Evolutionary conservation across 768 basidiomycete species (phyloP).

Genomic region (Holtermanniella nyarrowii): DNA sequence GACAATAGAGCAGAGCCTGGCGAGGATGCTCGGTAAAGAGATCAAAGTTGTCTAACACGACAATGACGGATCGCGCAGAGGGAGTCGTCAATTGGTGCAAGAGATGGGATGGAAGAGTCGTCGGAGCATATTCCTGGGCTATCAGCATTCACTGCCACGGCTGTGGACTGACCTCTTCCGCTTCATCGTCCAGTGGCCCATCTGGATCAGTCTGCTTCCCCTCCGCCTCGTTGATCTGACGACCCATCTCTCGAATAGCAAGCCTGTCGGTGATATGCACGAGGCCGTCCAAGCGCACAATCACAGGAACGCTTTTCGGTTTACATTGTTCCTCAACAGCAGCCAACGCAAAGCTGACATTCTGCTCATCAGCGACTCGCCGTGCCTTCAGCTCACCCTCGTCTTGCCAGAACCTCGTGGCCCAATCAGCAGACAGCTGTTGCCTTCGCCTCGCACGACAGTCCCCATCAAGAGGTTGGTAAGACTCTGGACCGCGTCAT

Average conservation of each 20-base stretch:
- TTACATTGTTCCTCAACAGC: neutral
- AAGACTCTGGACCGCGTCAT: conserved; percentile 52
- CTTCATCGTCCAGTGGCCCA: conserved; percentile 42
- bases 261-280: conserved; percentile 73
- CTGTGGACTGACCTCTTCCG: conserved; percentile 19
- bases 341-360: conserved; percentile 11
- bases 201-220: conserved; percentile 48
- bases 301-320: conserved; percentile 46
- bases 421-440: conserved; percentile 80
- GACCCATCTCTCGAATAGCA: conserved; percentile 84
- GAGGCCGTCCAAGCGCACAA: conserved; percentile 75
- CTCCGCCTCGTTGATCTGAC: conserved; percentile 52
- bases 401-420: conserved; percentile 81
- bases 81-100: conserved; percentile 39
- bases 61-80: conserved; percentile 62
- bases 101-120: conserved; percentile 55
- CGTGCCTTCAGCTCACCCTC: conserved; percentile 49
- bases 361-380: conserved; percentile 2
- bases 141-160: conserved; percentile 24
- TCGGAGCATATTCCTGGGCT: conserved; percentile 31
- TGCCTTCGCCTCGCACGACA: conserved; percentile 71
- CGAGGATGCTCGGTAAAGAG: conserved; percentile 83
- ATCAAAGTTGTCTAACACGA: conserved; percentile 87
- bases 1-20: conserved; percentile 85
- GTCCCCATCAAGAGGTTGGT: conserved; percentile 61